phyloP scores from a whole-genome alignment of 305 asterid genomes.

The Euphrasia arctica region DNA sequence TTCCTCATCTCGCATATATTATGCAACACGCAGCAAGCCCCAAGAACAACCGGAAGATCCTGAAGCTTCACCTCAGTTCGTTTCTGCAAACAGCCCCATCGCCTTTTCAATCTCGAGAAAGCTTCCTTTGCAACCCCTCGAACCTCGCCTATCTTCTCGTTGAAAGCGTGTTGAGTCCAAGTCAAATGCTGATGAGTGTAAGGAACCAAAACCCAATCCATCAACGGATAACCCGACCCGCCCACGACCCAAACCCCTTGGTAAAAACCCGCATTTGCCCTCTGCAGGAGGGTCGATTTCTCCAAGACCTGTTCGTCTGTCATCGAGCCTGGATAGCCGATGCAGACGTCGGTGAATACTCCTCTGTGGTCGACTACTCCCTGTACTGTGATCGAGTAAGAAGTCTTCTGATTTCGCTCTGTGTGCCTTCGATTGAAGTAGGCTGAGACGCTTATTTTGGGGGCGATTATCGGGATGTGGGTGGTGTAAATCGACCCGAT shows the following conservation, averaged over 20 bases:
- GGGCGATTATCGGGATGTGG: conserved; percentile 92
- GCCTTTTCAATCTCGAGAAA: conserved; percentile 65
- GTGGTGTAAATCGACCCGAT: conserved; percentile 96
- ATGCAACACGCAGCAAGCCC: conserved; percentile 92
- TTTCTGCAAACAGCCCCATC: conserved; percentile 90
- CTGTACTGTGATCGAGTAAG: conserved; percentile 87
- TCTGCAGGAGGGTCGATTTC: conserved; percentile 71
- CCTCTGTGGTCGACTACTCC: conserved; percentile 89
- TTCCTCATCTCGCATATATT: conserved; percentile 79
- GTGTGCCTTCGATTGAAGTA: conserved; percentile 87
- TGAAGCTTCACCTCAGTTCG: conserved; percentile 84
- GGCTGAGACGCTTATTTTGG: conserved; percentile 82
- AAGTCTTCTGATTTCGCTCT: conserved; percentile 85
- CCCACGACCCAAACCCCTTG: conserved; percentile 84
- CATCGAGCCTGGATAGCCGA: conserved; percentile 97
- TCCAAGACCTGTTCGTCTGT: conserved; percentile 89
- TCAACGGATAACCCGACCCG: conserved; percentile 67
- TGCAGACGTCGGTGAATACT: conserved; percentile 80
- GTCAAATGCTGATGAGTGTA: conserved; percentile 73
- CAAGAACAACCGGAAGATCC: conserved; percentile 81
- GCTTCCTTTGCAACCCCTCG: conserved; percentile 50
- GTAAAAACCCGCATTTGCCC: conserved; percentile 77
- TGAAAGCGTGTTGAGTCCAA: conserved; percentile 91
- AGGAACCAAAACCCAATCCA: conserved; percentile 92
- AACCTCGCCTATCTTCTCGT: conserved; percentile 67